Evolutionary conservation across 176 grass and related monocot species (phyloP).

Genomic region (Leersia perrieri): DNA sequence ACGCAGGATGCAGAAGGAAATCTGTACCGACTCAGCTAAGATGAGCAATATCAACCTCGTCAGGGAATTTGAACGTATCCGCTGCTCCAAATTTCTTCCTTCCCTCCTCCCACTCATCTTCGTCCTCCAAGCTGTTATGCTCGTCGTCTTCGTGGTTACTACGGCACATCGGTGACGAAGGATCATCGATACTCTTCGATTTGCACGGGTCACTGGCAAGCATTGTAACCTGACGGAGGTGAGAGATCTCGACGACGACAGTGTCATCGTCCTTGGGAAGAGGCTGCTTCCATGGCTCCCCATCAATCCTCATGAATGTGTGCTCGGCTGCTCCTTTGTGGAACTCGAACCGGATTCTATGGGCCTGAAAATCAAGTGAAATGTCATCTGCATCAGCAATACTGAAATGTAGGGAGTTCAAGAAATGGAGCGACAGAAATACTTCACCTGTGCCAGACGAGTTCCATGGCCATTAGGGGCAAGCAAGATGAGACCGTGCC

Average conservation of each 20-base stretch:
- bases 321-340: constrained; percentile 66
- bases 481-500: constrained; percentile 84
- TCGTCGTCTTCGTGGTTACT: constrained; percentile 15
- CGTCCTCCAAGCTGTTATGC: constrained; percentile 40
- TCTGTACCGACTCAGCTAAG: constrained; percentile 37
- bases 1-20: neutral
- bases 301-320: constrained; percentile 92
- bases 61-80: constrained; percentile 69
- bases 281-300: constrained; percentile 97
- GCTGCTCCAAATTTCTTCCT: constrained; percentile 75
- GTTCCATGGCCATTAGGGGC: constrained; percentile 89
- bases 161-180: constrained; percentile 23
- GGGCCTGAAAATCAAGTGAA: constrained; percentile 47
- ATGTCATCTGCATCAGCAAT: neutral
- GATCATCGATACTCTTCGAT: constrained; percentile 62
- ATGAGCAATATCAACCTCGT: constrained; percentile 54
- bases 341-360: constrained; percentile 77
- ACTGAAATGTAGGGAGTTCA: neutral
- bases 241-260: constrained; percentile 76
- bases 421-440: neutral
- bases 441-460: constrained; percentile 78
- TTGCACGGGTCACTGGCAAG: constrained; percentile 55
- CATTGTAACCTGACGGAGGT: constrained; percentile 79
- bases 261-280: constrained; percentile 74
- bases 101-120: constrained; percentile 66